Percentiles rank a stretch among this genome's conserved stretches.
Evolutionary conservation across 2,329 filamentous ascomycete species (phyloP).

Genomic region (Trichoderma gracile): DNA sequence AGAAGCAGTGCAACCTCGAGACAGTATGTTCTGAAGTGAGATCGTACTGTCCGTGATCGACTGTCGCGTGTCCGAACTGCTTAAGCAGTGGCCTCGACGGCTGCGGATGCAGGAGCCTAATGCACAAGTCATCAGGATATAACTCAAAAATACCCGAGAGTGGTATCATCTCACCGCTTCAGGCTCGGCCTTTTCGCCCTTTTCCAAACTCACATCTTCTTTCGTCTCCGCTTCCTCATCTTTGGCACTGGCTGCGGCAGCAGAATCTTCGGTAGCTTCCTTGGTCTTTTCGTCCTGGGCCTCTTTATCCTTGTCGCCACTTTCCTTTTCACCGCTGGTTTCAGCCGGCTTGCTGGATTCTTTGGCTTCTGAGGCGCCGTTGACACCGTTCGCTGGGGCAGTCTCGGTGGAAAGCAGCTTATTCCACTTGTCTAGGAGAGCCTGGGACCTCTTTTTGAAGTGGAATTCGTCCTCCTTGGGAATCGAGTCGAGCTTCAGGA

Average conservation of each 20-base stretch:
- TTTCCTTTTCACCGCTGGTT: constrained; percentile 45
- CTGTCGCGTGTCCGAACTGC: not conserved
- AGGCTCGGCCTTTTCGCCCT: constrained; percentile 33
- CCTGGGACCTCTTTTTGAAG: constrained; percentile 81
- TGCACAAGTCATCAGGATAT: not conserved
- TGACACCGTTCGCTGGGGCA: constrained; percentile 47
- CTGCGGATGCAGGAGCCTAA: constrained; percentile 37
- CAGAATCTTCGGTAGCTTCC: constrained; percentile 34
- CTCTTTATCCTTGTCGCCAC: constrained; percentile 36
- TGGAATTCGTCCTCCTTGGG: constrained; percentile 85
- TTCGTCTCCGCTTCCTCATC: constrained; percentile 28
- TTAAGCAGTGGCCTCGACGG: constrained; percentile 43
- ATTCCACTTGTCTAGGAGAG: constrained; percentile 86
- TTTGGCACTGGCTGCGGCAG: constrained; percentile 23
- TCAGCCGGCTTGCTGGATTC: constrained; percentile 47
- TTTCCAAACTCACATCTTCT: constrained; percentile 28
- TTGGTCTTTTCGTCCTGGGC: constrained; percentile 36
- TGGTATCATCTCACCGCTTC: constrained; percentile 19
- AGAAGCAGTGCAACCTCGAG: constrained; percentile 12
- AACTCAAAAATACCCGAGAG: constrained; percentile 10
- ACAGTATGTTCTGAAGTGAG: not conserved
- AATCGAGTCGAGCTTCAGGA: constrained; percentile 83
- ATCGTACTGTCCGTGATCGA: not conserved
- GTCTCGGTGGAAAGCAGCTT: constrained; percentile 69
- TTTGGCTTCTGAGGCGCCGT: constrained; percentile 44